Conservation (phyloP, 2,329 filamentous ascomycete genomes). For the Rutstroemia sp. region DNA sequence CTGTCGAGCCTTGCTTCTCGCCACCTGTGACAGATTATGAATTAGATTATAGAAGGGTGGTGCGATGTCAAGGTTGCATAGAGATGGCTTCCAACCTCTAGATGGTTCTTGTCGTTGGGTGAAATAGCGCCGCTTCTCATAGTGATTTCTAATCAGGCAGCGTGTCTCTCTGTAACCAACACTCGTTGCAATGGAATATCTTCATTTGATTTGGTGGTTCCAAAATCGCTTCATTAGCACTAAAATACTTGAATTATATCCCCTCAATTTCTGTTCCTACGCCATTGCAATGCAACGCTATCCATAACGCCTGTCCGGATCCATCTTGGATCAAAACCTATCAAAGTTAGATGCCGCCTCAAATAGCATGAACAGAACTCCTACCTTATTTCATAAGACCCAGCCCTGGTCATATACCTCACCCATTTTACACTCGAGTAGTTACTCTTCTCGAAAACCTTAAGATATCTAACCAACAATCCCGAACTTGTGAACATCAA, state of each 20-base stretch:
- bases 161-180: no score
- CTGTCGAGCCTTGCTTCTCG: no score
- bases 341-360: background rate
- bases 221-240: background rate
- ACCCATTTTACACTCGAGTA: conserved; percentile 99
- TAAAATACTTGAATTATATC: conserved; percentile 9
- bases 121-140: no score
- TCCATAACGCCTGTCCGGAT: conserved; percentile 7
- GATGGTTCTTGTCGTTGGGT: no score
- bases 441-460: conserved; percentile 99
- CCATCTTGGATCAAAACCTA: conserved; percentile 14
- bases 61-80: no score
- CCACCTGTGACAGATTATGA: no score
- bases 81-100: no score
- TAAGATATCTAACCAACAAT: conserved; percentile 84
- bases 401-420: conserved; percentile 95
- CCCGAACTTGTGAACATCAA: conserved; percentile 98
- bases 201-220: background rate
- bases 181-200: background rate
- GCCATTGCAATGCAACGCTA: conserved; percentile 9
- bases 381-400: conserved; percentile 93
- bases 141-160: no score
- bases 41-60: no score
- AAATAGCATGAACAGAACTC: conserved; percentile 1
- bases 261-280: conserved; percentile 2